These are phyloP conservation scores for Phyllosticta citriasiana DNA, from an alignment of 2,329 filamentous ascomycete species.

Conservation along the genomic window DNA sequence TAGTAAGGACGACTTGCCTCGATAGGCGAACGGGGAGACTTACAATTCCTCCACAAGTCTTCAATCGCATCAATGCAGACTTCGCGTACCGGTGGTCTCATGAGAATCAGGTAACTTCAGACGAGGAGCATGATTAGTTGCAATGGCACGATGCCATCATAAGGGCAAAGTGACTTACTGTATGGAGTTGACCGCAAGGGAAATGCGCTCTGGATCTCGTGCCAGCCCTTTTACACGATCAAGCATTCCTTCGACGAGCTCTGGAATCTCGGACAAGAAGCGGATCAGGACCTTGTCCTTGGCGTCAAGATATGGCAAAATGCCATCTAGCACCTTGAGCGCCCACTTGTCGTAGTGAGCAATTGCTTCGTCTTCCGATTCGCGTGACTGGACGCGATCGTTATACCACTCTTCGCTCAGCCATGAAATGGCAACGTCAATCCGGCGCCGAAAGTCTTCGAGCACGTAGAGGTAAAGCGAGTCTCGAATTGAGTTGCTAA, in stretches of 20 bases:
- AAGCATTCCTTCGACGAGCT: constrained; percentile 62
- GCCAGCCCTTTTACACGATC: constrained; percentile 57
- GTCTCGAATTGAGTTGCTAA: constrained; percentile 66
- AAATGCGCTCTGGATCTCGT: constrained; percentile 53
- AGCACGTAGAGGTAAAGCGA: constrained; percentile 76
- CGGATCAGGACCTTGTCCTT: constrained; percentile 84
- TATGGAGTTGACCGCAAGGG: constrained; percentile 47
- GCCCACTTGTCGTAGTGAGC: constrained; percentile 70
- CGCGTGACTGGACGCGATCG: constrained; percentile 51
- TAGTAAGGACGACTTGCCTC: not conserved
- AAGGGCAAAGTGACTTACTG: constrained; percentile 34
- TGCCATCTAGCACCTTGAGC: constrained; percentile 73
- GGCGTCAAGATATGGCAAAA: constrained; percentile 82
- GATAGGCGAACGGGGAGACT: constrained; percentile 14
- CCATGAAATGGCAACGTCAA: constrained; percentile 88
- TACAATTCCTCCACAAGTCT: constrained; percentile 47
- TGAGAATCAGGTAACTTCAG: constrained; percentile 43
- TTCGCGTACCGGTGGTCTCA: constrained; percentile 50
- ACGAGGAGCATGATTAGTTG: not conserved
- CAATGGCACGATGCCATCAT: too few relatives aligned
- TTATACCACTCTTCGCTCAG: constrained; percentile 98
- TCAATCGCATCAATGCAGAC: constrained; percentile 48
- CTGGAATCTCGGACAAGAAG: constrained; percentile 84
- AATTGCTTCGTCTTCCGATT: constrained; percentile 32
- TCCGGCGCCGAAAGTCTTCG: constrained; percentile 81